phyloP scores from a whole-genome alignment of 2,329 filamentous ascomycete genomes.

The Cercospora sojina region DNA sequence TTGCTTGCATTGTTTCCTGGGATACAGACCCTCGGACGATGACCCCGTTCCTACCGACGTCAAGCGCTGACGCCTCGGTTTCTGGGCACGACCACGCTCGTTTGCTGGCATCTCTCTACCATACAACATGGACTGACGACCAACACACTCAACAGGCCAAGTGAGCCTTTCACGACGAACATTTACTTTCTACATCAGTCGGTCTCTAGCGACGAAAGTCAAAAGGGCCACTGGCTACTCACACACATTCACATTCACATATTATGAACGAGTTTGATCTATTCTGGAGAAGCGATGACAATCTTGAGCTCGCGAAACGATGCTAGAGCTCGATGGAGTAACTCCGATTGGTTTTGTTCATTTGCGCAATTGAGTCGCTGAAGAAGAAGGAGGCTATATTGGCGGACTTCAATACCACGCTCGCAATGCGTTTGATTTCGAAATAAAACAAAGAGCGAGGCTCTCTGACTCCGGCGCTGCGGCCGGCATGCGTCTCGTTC shows the following conservation, averaged over 20 bases:
- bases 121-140: slow-evolving; percentile 12
- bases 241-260: slow-evolving; percentile 6
- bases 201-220: slow-evolving; percentile 22
- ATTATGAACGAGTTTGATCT: slow-evolving; percentile 22
- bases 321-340: slow-evolving; percentile 35
- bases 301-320: slow-evolving; percentile 35
- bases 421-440: slow-evolving; percentile 7
- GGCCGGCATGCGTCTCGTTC: slow-evolving; percentile 23
- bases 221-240: slow-evolving; percentile 5
- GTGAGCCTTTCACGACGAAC: slow-evolving; percentile 13
- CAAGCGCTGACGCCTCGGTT: slow-evolving; percentile 39
- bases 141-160: slow-evolving; percentile 9
- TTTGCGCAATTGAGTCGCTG: slow-evolving; percentile 8
- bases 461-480: slow-evolving; percentile 16
- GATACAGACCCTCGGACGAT: slow-evolving; percentile 20
- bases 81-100: slow-evolving; percentile 33
- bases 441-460: background rate
- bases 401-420: slow-evolving; percentile 26
- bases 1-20: slow-evolving; percentile 13
- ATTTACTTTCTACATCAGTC: slow-evolving; percentile 5
- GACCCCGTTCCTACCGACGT: slow-evolving; percentile 23
- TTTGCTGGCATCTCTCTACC: slow-evolving; percentile 12
- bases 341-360: slow-evolving; percentile 19
- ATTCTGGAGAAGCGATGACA: slow-evolving; percentile 33
- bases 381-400: slow-evolving; percentile 18